Evolutionary conservation across 768 basidiomycete species (phyloP).

Genomic region (Pulveroboletus sp.): DNA sequence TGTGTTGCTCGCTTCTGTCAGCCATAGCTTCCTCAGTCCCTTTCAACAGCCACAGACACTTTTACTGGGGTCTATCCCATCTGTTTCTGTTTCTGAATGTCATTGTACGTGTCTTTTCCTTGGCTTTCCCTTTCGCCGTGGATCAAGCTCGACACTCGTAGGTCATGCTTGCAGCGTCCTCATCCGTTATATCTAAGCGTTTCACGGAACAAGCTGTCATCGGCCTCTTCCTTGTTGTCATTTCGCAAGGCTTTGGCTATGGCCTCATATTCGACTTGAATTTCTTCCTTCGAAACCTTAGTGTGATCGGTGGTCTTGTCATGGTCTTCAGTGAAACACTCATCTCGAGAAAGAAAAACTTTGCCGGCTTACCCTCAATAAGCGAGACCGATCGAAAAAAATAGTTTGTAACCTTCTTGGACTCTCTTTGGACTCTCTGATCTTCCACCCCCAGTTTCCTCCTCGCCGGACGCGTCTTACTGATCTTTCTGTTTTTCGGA

Average conservation of each 20-base stretch:
- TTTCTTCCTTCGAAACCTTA: constrained; percentile 99
- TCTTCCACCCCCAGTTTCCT: constrained; percentile 64
- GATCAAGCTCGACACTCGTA: constrained; percentile 28
- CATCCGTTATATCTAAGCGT: constrained; percentile 80
- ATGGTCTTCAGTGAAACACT: constrained; percentile 99
- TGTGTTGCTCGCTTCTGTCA: constrained; percentile 37
- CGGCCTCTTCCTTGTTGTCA: constrained; percentile 85
- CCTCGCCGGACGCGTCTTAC: constrained; percentile 90
- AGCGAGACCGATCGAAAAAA: constrained; percentile 96
- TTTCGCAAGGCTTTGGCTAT: constrained; percentile 96
- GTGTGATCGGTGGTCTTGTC: constrained; percentile 95
- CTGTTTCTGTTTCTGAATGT: constrained; percentile 90
- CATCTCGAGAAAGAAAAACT: constrained; percentile 78
- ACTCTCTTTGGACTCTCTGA: neutral
- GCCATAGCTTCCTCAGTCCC: constrained; percentile 4
- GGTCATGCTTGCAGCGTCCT: constrained; percentile 87
- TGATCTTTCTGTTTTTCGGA: constrained; percentile 98
- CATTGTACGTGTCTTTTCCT: constrained; percentile 52
- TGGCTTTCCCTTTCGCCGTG: neutral
- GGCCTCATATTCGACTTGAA: constrained; percentile 99
- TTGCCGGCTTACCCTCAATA: constrained; percentile 85
- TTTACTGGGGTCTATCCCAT: constrained; percentile 95
- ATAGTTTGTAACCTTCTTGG: constrained; percentile 60
- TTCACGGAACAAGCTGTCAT: constrained; percentile 86
- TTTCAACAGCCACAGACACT: constrained; percentile 75